Evolutionary conservation across 352 stramenopile species (phyloP).

Genomic region (Phytophthora hybrid): DNA sequence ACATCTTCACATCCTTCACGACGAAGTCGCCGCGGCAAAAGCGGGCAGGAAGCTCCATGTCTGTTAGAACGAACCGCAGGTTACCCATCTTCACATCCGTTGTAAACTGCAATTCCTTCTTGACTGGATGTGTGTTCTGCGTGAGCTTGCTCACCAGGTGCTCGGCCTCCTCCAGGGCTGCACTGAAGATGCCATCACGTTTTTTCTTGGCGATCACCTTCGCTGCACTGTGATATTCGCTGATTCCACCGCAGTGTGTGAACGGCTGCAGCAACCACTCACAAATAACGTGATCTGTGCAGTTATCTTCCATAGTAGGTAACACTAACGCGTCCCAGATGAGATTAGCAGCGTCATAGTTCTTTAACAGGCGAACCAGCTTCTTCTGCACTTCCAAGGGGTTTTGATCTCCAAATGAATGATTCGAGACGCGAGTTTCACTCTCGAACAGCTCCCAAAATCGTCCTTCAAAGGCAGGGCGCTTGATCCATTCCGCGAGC

Average conservation of each 20-base stretch:
- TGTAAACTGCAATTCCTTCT: constrained; percentile 65
- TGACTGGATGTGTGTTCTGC: constrained; percentile 46
- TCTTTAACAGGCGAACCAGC: constrained; percentile 72
- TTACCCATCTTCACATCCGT: constrained; percentile 77
- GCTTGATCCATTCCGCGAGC: constrained; percentile 59
- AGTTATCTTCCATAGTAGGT: constrained; percentile 48
- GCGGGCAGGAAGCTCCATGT: constrained; percentile 58
- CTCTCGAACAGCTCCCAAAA: constrained; percentile 76
- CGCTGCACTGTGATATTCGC: constrained; percentile 73
- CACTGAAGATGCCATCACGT: constrained; percentile 69
- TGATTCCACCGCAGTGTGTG: constrained; percentile 72
- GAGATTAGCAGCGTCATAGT: constrained; percentile 71
- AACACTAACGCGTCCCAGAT: constrained; percentile 69
- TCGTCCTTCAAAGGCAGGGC: constrained; percentile 49
- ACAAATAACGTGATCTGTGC: constrained; percentile 48
- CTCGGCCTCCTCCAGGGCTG: constrained; percentile 58
- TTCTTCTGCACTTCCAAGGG: constrained; percentile 79
- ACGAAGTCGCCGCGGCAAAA: constrained; percentile 73
- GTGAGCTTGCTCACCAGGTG: constrained; percentile 62
- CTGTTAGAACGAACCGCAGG: constrained; percentile 66
- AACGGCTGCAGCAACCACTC: constrained; percentile 71
- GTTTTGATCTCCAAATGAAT: constrained; percentile 48
- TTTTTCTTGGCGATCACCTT: constrained; percentile 75
- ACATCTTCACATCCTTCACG: constrained; percentile 69
- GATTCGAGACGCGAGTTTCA: constrained; percentile 59